Evolutionary conservation across 2,329 filamentous ascomycete species (phyloP), one percentile per base, ranked within the genome.

Genomic region (Hymenotorrendiella dingleyae): DNA sequence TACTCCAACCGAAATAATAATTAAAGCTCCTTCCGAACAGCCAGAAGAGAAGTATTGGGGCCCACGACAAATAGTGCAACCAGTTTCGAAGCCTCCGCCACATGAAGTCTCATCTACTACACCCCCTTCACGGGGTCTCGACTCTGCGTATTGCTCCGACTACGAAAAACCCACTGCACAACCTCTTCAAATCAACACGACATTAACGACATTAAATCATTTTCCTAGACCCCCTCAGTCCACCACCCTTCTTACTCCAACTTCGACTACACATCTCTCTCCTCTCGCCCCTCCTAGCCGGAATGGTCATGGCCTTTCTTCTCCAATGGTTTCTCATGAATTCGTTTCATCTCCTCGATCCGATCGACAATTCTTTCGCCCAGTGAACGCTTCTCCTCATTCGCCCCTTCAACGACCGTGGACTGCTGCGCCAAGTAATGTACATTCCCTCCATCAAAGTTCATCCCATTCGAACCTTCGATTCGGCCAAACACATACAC

Each of bases 341-440:
- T 48, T 50, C 41, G 37, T 57, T 3, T 48, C 55, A 2, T 56
- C 54, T 3, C 73, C 73, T 3, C 64, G 66, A 14, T 75, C 72
- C 0, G 74, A 78, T 16, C 65, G 52, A 40, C 78, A 81, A 48
- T 74, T 69, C 51, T 82, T 80, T 61, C 74, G 72, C 9, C 78
- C 79, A 0, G 78, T 82, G 2, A 72, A 73, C 33, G 78, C 78
- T 11, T 80, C 73, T 33, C 78, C 78, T 3, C 73, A 82, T 52
- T 82, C 78, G 4, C 78, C 79, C 10, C 62, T 82, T 1, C 78
- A 82, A 48, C 45, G 59, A 17, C 59, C 59, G 7, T 62, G 59
- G 59, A 62, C 59, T 14, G 60, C 59, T 1, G 56, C 51, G 1
- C 57, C 55, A 2, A 40, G 42, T 27, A 54, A 58, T n/a, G 50